phyloP scores from a whole-genome alignment of 2,329 filamentous ascomycete genomes.

The Cercospora sp. region DNA sequence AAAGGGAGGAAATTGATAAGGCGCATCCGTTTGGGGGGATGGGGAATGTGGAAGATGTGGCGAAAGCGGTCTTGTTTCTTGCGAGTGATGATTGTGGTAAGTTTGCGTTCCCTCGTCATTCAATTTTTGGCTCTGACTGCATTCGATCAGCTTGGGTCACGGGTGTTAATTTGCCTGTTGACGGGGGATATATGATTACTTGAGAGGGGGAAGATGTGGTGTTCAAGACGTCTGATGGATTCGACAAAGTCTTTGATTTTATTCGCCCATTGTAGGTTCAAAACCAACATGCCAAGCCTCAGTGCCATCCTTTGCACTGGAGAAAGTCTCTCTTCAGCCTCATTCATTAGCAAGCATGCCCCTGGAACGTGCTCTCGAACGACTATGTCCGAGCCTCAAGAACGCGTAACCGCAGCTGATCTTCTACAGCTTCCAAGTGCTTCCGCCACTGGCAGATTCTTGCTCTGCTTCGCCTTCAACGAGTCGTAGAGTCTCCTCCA shows the following conservation, averaged over 20 bases:
- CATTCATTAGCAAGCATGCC: background rate
- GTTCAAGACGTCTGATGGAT: background rate
- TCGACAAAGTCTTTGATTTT: background rate
- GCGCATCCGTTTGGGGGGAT: conserved; percentile 40
- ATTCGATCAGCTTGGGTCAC: conserved; percentile 19
- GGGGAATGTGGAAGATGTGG: background rate
- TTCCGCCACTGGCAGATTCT: conserved; percentile 37
- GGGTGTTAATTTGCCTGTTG: conserved; percentile 19
- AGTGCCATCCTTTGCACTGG: background rate
- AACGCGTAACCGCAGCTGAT: background rate
- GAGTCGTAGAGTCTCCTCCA: conserved; percentile 42
- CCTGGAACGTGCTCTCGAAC: background rate
- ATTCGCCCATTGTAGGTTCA: background rate
- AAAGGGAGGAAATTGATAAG: conserved; percentile 32
- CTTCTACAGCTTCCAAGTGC: conserved; percentile 28
- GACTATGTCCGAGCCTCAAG: background rate
- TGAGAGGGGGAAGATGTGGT: background rate
- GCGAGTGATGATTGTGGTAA: background rate
- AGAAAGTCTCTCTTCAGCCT: background rate
- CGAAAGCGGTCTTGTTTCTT: background rate
- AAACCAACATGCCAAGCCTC: background rate
- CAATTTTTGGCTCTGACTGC: background rate
- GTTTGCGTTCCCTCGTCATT: background rate
- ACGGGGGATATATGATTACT: conserved; percentile 14
- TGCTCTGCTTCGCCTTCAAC: conserved; percentile 35